Evolutionary conservation across 768 basidiomycete species (phyloP).

Genomic region (Asterophora lycoperdoides): DNA sequence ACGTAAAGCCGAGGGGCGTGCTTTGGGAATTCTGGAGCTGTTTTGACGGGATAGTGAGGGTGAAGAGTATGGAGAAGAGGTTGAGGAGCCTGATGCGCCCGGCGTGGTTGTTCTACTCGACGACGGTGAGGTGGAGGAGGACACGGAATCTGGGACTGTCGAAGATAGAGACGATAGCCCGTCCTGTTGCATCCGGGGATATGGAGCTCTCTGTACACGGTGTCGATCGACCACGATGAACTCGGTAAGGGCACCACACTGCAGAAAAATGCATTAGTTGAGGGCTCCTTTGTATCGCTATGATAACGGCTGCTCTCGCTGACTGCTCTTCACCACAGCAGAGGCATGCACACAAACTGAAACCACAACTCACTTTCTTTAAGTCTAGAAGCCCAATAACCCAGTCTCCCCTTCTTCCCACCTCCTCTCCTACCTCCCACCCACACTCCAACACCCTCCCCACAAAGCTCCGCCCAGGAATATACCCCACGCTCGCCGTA

Average conservation of each 20-base stretch:
- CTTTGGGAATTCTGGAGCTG: background rate
- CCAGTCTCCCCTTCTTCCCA: slow-evolving; percentile 76
- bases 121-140: slow-evolving; percentile 18
- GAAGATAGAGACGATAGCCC: slow-evolving; percentile 7
- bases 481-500: slow-evolving; percentile 55
- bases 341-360: background rate
- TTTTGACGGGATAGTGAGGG: slow-evolving; percentile 7
- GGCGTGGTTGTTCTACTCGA: slow-evolving; percentile 5
- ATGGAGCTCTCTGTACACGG: slow-evolving; percentile 68
- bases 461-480: slow-evolving; percentile 85
- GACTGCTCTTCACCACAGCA: background rate
- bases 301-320: background rate
- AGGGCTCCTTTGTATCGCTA: background rate
- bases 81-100: slow-evolving; percentile 7
- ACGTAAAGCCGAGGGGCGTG: background rate
- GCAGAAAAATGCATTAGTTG: slow-evolving; percentile 8
- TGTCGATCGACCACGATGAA: slow-evolving; percentile 82
- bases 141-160: background rate
- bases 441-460: slow-evolving; percentile 82
- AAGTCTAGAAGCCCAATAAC: slow-evolving; percentile 78
- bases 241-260: slow-evolving; percentile 88
- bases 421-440: slow-evolving; percentile 69
- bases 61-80: slow-evolving; percentile 4
- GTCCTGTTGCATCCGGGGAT: slow-evolving; percentile 42
- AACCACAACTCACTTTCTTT: slow-evolving; percentile 55